A percentile compares a stretch with the other conserved stretches of the same genome.
These are phyloP conservation scores for Ophiobolus disseminans DNA, from an alignment of 2,329 filamentous ascomycete genomes.

Conservation along the genomic window DNA sequence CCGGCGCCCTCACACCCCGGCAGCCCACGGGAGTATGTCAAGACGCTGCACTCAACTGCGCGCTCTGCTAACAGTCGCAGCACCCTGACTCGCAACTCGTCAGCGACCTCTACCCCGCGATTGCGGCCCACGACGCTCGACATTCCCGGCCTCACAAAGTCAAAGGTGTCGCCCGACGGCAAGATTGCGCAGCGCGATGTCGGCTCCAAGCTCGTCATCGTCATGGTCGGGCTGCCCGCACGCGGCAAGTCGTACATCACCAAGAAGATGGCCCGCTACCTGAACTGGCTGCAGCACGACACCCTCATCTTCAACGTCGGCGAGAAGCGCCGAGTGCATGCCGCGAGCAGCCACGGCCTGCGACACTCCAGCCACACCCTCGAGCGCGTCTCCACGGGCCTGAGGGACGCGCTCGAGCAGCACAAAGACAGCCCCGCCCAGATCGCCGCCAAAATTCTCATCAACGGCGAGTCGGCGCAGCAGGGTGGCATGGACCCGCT, in stretches of 20 bases:
- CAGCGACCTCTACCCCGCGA: slow-evolving; percentile 77
- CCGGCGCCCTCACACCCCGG: slow-evolving; percentile 67
- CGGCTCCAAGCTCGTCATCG: slow-evolving; percentile 92
- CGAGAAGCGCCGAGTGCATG: slow-evolving; percentile 83
- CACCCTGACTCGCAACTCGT: slow-evolving; percentile 73
- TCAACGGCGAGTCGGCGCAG: slow-evolving; percentile 61
- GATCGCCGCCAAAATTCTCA: slow-evolving; percentile 63
- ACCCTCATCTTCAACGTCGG: slow-evolving; percentile 97
- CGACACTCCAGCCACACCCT: slow-evolving; percentile 43
- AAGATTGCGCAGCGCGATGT: slow-evolving; percentile 93
- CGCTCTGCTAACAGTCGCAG: slow-evolving; percentile 52
- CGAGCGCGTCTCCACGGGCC: slow-evolving; percentile 34
- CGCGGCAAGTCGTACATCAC: slow-evolving; percentile 98
- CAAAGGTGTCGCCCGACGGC: slow-evolving; percentile 93
- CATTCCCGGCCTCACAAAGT: slow-evolving; percentile 94
- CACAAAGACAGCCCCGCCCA: slow-evolving; percentile 40
- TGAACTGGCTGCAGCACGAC: slow-evolving; percentile 97
- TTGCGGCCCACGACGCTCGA: slow-evolving; percentile 93
- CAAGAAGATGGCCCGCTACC: slow-evolving; percentile 93
- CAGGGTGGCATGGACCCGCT: slow-evolving; percentile 44
- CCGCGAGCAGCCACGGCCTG: slow-evolving; percentile 66
- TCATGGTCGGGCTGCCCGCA: slow-evolving; percentile 97
- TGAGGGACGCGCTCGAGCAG: slow-evolving; percentile 33
- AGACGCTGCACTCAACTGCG: slow-evolving; percentile 13
- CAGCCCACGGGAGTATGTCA: slow-evolving; percentile 67